These are phyloP conservation scores for Populus hybrid DNA, from an alignment of 441 rosid species.

Conservation along the genomic window DNA sequence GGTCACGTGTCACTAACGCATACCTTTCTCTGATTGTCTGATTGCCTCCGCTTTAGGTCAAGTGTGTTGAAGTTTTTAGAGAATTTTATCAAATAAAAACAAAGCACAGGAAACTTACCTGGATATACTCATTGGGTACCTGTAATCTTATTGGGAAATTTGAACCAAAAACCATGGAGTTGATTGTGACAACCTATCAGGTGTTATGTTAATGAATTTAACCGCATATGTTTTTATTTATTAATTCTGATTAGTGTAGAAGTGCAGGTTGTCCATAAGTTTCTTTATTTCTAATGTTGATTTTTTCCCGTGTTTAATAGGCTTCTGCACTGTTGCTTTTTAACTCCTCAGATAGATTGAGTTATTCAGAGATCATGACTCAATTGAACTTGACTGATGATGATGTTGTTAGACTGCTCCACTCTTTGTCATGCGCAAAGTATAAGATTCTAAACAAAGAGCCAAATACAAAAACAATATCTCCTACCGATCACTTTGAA, in stretches of 20 bases:
- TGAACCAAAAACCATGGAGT: slow-evolving; percentile 81
- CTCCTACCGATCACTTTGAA: slow-evolving; percentile 68
- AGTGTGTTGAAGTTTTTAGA: slow-evolving; percentile 84
- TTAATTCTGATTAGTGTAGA: not conserved
- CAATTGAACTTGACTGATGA: slow-evolving; percentile 85
- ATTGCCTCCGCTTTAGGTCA: slow-evolving; percentile 47
- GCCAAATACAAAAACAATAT: slow-evolving; percentile 71
- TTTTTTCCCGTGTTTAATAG: slow-evolving; percentile 27
- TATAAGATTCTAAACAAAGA: slow-evolving; percentile 89
- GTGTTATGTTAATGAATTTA: slow-evolving; percentile 28
- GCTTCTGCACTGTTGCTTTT: slow-evolving; percentile 88
- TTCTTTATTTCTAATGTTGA: slow-evolving; percentile 6
- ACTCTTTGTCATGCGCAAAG: slow-evolving; percentile 90
- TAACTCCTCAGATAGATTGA: slow-evolving; percentile 71
- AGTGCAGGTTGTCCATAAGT: not conserved
- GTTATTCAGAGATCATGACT: slow-evolving; percentile 79
- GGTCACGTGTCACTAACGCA: not conserved
- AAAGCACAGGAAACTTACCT: slow-evolving; percentile 87
- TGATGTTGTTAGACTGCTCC: slow-evolving; percentile 88
- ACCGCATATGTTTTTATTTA: not conserved
- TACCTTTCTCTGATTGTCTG: slow-evolving; percentile 1
- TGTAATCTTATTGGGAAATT: slow-evolving; percentile 87
- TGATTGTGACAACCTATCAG: slow-evolving; percentile 96
- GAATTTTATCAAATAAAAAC: slow-evolving; percentile 86
- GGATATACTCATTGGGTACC: slow-evolving; percentile 95